Evolutionary conservation across 768 basidiomycete genomes (phyloP).

Genomic region (Wakefieldia striispora): DNA sequence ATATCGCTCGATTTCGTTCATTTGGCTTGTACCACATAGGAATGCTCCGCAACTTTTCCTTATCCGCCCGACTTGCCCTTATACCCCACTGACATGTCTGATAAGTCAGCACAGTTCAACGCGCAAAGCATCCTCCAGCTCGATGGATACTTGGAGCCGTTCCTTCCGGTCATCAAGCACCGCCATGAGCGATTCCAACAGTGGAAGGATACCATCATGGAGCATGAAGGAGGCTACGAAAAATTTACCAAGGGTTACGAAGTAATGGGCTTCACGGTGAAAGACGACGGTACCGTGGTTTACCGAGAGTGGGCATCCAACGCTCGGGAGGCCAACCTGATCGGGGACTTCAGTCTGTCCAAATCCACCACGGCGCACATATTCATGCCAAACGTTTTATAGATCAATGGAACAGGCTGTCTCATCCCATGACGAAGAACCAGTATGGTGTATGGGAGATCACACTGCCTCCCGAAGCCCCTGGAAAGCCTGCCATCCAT

Average conservation of each 20-base stretch:
- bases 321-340: slow-evolving; percentile 75
- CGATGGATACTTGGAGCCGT: slow-evolving; percentile 75
- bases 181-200: slow-evolving; percentile 66
- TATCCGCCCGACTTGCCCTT: slow-evolving; percentile 3
- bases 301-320: slow-evolving; percentile 99
- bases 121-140: slow-evolving; percentile 55
- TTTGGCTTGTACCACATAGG: slow-evolving; percentile 1
- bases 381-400: slow-evolving; percentile 3
- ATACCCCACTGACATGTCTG: slow-evolving; percentile 33
- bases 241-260: slow-evolving; percentile 57
- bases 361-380: neutral
- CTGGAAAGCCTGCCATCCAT: slow-evolving; percentile 78
- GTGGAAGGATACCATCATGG: slow-evolving; percentile 75
- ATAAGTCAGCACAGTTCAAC: slow-evolving; percentile 46
- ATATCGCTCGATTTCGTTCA: too few species aligned
- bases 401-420: slow-evolving; percentile 87
- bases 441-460: slow-evolving; percentile 91
- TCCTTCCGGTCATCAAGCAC: slow-evolving; percentile 64
- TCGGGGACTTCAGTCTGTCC: slow-evolving; percentile 94
- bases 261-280: slow-evolving; percentile 72
- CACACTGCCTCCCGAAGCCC: slow-evolving; percentile 59
- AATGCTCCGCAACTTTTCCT: slow-evolving; percentile 4
- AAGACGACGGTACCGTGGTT: slow-evolving; percentile 59
- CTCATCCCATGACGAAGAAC: slow-evolving; percentile 85
- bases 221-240: slow-evolving; percentile 82